phyloP scores from a whole-genome alignment of 2,329 filamentous ascomycete species.

The Clonostachys rhizophaga region DNA sequence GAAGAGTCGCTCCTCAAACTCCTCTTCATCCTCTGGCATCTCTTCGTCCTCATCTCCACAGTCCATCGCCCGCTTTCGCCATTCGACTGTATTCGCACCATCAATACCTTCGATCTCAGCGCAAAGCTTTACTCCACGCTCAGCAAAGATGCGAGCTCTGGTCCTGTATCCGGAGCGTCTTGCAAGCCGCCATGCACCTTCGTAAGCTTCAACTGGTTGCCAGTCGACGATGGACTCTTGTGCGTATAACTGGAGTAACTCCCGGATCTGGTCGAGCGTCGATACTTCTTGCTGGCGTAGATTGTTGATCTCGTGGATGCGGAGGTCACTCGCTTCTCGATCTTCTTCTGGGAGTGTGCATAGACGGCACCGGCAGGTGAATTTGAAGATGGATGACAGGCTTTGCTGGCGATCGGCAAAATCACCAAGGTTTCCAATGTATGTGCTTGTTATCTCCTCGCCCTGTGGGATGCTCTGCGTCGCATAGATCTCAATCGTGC shows the following conservation, averaged over 20 bases:
- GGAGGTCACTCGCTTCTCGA: neutral
- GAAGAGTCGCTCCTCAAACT: slow-evolving; percentile 2
- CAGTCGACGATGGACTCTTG: neutral
- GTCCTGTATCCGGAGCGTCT: neutral
- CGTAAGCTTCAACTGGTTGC: neutral
- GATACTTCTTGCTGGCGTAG: neutral
- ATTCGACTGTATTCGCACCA: neutral
- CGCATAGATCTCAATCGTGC: neutral
- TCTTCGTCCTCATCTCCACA: neutral
- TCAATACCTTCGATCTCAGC: neutral
- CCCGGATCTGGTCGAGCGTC: neutral
- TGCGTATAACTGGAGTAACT: neutral
- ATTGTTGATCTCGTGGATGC: neutral
- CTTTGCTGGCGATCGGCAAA: neutral
- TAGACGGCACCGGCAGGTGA: slow-evolving; percentile 1
- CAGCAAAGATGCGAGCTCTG: neutral
- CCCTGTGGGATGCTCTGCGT: neutral
- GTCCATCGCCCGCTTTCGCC: neutral
- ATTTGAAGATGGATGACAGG: neutral
- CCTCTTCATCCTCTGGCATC: neutral
- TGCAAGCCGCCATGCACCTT: neutral
- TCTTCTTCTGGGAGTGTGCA: neutral
- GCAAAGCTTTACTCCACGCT: neutral
- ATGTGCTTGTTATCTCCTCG: slow-evolving; percentile 2
- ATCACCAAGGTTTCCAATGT: neutral